Evolutionary conservation across 768 basidiomycete species (phyloP), one percentile per base, ranked within the genome.

Genomic region (Rhodotorula taiwanensis): DNA sequence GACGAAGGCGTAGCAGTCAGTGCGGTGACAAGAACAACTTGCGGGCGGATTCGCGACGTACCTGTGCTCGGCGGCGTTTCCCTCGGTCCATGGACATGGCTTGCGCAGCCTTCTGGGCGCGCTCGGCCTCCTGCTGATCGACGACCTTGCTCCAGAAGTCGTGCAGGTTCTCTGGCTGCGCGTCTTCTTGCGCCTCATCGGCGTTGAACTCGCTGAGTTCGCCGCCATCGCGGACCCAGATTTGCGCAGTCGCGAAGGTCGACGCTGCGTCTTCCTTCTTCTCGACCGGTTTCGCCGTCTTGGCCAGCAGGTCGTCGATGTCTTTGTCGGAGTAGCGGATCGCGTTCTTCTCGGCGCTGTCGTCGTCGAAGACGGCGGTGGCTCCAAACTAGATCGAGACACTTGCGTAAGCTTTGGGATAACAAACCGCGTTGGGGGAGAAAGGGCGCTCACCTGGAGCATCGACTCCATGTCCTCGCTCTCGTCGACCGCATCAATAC

Each of bases 401-500:
- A 28, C 23, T 20, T 20, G 41, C 41, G 20, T 41, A 41, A 11
- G 41, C 41, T 41, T 41, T 41, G 41, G 13, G 41, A 20, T n/a
- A n/a, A n/a, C n/a, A n/a, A n/a, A n/a, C n/a, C n/a, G n/a, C n/a
- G n/a, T n/a, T n/a, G n/a, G n/a, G 42, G 47, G 25, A 21, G 51
- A 44, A 25, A 34, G 18, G 18, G n/a, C n/a, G n/a, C 55, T 50
- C 18, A 58, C 68, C 52, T 70, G 70, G 6, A 97, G 81, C 64
- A 95, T 90, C 4, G 87, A 88, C 72, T 86, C 83, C n/a, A 97
- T 80, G 70, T 94, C 85, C 68, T 87, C 87, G 49, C 84, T 79
- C 52, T 82, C 83, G 58, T 89, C 87, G 88, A 27, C 41, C 8
- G 60, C 54, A 28, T 73, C 69, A 21, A 66, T 53, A 16, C 50